Conservation (phyloP, 2,329 filamentous ascomycete genomes). For the Fusarium dlaminii region DNA sequence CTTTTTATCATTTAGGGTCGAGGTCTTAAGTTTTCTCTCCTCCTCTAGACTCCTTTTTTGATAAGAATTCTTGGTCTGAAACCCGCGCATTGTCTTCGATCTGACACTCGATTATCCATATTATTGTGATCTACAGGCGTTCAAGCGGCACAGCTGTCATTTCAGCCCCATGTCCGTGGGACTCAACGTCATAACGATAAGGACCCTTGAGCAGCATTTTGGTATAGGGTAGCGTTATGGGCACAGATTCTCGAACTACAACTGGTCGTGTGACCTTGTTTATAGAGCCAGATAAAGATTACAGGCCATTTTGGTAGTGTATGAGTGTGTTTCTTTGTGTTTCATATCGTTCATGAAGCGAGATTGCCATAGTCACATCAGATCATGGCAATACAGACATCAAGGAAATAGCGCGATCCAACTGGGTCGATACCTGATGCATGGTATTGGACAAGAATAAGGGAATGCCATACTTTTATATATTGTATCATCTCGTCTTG, state of each 20-base stretch:
- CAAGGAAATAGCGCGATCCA: not conserved
- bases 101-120: not conserved
- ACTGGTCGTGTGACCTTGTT: constrained; percentile 6
- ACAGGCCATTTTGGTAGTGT: not conserved
- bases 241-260: not conserved
- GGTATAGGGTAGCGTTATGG: constrained; percentile 2
- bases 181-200: constrained; percentile 12
- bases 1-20: too few species aligned
- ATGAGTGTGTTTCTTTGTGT: too few species aligned
- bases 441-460: not conserved
- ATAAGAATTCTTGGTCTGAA: not conserved
- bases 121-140: constrained; percentile 21
- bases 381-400: not conserved
- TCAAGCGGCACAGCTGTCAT: constrained; percentile 3
- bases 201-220: not conserved
- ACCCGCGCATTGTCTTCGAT: not conserved
- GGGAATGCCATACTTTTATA: not conserved
- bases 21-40: too few species aligned
- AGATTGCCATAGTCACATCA: not conserved
- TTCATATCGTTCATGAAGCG: not conserved
- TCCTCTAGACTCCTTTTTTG: not conserved
- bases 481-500: too few species aligned
- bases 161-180: constrained; percentile 16
- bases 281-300: not conserved
- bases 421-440: not conserved